Evolutionary conservation across 345 rosid species (phyloP).

Genomic region (Citrus medica): DNA sequence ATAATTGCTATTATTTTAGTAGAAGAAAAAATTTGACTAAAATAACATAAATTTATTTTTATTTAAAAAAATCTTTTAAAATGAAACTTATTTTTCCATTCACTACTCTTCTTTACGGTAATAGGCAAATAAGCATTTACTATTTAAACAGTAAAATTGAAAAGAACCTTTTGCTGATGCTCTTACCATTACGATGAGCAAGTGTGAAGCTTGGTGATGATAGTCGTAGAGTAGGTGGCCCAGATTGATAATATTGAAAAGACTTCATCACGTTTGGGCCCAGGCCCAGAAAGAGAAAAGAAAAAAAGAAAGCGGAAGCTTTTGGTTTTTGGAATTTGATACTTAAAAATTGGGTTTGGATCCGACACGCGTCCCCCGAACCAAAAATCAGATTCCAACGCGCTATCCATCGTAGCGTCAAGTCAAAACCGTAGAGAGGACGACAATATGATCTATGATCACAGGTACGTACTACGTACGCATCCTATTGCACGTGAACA

Average conservation of each 20-base stretch:
- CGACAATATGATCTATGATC: neutral
- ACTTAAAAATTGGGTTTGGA: neutral
- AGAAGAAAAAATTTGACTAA: too few relatives aligned
- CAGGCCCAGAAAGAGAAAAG: neutral
- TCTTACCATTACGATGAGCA: too few relatives aligned
- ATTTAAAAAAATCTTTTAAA: too few relatives aligned
- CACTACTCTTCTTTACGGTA: too few relatives aligned
- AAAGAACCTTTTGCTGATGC: too few relatives aligned
- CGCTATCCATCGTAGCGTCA: neutral
- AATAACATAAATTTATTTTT: too few relatives aligned
- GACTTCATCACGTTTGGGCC: neutral
- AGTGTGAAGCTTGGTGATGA: neutral
- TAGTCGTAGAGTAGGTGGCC: neutral
- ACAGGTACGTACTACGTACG: neutral
- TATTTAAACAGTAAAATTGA: too few relatives aligned
- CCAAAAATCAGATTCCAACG: neutral
- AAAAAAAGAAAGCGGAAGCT: neutral
- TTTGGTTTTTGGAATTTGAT: neutral
- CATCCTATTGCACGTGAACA: constrained; percentile 11
- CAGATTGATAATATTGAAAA: neutral
- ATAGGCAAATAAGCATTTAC: too few relatives aligned
- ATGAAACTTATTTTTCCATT: too few relatives aligned
- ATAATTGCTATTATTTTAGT: too few relatives aligned
- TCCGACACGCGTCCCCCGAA: neutral
- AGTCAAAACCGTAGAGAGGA: neutral